phyloP scores from a whole-genome alignment of 495 filamentous ascomycete genomes.

The Aspergillus ellipticus region DNA sequence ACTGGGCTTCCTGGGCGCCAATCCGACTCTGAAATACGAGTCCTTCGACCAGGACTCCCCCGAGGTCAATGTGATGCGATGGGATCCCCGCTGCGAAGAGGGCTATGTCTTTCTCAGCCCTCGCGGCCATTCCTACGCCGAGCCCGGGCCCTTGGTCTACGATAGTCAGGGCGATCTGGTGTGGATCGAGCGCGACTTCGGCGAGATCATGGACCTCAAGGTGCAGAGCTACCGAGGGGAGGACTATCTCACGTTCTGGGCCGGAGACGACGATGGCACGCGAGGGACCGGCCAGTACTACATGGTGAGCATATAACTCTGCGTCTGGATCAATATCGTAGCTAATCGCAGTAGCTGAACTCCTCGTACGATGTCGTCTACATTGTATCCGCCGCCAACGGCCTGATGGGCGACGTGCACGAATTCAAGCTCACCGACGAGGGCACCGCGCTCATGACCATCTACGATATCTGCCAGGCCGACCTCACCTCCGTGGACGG shows the following conservation, averaged over 20 bases:
- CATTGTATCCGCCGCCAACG: slow-evolving; percentile 33
- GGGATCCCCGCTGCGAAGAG: slow-evolving; percentile 24
- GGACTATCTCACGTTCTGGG: slow-evolving; percentile 43
- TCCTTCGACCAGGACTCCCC: slow-evolving; percentile 16
- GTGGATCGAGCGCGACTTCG: slow-evolving; percentile 23
- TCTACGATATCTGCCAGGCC: slow-evolving; percentile 44
- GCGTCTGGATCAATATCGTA: background rate
- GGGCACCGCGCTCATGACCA: slow-evolving; percentile 48
- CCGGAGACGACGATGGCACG: slow-evolving; percentile 32
- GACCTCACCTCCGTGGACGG: slow-evolving; percentile 46
- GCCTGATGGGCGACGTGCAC: slow-evolving; percentile 37
- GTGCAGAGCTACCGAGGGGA: slow-evolving; percentile 29
- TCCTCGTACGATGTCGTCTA: slow-evolving; percentile 40
- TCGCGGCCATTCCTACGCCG: slow-evolving; percentile 20
- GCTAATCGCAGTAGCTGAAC: slow-evolving; percentile 33
- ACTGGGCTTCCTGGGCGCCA: slow-evolving; percentile 10
- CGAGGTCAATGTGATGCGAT: slow-evolving; percentile 23
- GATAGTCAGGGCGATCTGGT: slow-evolving; percentile 29
- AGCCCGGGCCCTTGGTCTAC: slow-evolving; percentile 25
- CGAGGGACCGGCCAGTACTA: slow-evolving; percentile 39
- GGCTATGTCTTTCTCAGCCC: slow-evolving; percentile 29
- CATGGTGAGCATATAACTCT: slow-evolving; percentile 37
- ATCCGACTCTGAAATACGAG: slow-evolving; percentile 8
- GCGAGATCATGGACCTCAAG: slow-evolving; percentile 28
- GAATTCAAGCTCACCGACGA: slow-evolving; percentile 44